Percentiles rank a stretch among this genome's conserved stretches.
Conservation (phyloP, 2,329 filamentous ascomycete genomes). For the Ceratocystis ficicola region DNA sequence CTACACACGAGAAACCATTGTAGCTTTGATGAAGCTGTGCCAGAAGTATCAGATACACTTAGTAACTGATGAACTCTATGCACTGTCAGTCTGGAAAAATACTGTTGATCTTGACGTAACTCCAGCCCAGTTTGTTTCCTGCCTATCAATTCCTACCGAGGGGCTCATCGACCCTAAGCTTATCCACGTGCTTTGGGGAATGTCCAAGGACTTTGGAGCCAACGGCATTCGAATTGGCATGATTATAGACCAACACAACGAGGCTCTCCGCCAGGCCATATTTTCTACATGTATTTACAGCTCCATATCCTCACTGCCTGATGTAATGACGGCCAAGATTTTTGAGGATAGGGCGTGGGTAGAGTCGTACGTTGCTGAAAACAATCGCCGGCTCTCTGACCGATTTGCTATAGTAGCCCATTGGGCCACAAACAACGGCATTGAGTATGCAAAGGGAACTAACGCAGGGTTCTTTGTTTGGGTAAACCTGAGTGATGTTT, state of each 20-base stretch:
- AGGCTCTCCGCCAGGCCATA: slow-evolving; percentile 31
- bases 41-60: slow-evolving; percentile 39
- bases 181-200: slow-evolving; percentile 41
- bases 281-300: slow-evolving; percentile 32
- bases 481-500: slow-evolving; percentile 35
- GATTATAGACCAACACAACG: slow-evolving; percentile 38
- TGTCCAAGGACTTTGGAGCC: slow-evolving; percentile 43
- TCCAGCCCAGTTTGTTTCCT: slow-evolving; percentile 34
- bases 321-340: slow-evolving; percentile 33
- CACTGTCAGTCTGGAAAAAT: slow-evolving; percentile 40
- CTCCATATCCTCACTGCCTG: slow-evolving; percentile 36
- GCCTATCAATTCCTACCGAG: slow-evolving; percentile 33
- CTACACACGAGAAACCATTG: slow-evolving; percentile 33
- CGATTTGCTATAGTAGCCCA: slow-evolving; percentile 31
- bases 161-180: slow-evolving; percentile 37
- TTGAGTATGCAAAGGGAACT: slow-evolving; percentile 36
- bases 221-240: slow-evolving; percentile 43
- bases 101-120: slow-evolving; percentile 26
- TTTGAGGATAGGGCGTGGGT: slow-evolving; percentile 36
- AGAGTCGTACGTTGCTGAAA: slow-evolving; percentile 35
- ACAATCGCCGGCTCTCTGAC: slow-evolving; percentile 31
- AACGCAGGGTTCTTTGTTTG: slow-evolving; percentile 47
- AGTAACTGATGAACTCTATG: slow-evolving; percentile 41
- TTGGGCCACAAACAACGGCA: slow-evolving; percentile 31
- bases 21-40: slow-evolving; percentile 37